phyloP scores from a whole-genome alignment of 306 rosid genomes.

The Macrotyloma uniflorum region DNA sequence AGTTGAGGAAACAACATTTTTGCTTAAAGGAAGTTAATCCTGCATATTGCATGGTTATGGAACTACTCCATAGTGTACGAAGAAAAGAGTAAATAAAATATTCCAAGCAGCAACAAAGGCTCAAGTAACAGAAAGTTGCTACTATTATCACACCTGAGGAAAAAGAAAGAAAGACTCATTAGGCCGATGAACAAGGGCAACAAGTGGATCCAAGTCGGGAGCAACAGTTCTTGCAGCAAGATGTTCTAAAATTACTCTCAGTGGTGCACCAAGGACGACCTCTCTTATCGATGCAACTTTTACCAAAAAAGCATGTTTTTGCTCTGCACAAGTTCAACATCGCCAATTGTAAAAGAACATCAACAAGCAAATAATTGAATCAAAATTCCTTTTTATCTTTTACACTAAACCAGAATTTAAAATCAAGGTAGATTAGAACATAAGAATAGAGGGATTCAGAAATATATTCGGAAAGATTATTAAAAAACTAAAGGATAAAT shows the following conservation, averaged over 20 bases:
- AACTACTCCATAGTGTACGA: constrained; percentile 1
- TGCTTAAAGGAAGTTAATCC: background rate
- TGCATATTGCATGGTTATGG: background rate
- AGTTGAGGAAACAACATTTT: constrained; percentile 1
- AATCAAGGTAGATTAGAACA: background rate
- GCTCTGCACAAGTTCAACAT: constrained; percentile 64
- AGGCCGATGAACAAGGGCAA: constrained; percentile 93
- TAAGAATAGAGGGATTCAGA: background rate
- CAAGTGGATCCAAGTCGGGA: constrained; percentile 55
- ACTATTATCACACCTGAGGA: constrained; percentile 62
- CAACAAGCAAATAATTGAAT: constrained; percentile 29
- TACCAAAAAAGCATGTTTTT: constrained; percentile 68
- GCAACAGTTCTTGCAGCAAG: constrained; percentile 68
- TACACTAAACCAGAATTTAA: constrained; percentile 5
- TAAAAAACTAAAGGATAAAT: background rate
- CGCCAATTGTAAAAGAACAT: constrained; percentile 34
- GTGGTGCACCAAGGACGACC: constrained; percentile 95
- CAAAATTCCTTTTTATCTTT: background rate
- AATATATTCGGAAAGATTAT: background rate
- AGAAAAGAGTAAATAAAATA: constrained; percentile 1
- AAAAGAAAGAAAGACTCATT: constrained; percentile 80
- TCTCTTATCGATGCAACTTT: constrained; percentile 93
- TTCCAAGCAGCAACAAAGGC: background rate
- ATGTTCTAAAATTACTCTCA: constrained; percentile 72
- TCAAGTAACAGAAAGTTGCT: constrained; percentile 21